Evolutionary conservation across 1,139 yeast species (phyloP), one percentile per base, ranked within the genome.

Genomic region (Taiozyma sp.): DNA sequence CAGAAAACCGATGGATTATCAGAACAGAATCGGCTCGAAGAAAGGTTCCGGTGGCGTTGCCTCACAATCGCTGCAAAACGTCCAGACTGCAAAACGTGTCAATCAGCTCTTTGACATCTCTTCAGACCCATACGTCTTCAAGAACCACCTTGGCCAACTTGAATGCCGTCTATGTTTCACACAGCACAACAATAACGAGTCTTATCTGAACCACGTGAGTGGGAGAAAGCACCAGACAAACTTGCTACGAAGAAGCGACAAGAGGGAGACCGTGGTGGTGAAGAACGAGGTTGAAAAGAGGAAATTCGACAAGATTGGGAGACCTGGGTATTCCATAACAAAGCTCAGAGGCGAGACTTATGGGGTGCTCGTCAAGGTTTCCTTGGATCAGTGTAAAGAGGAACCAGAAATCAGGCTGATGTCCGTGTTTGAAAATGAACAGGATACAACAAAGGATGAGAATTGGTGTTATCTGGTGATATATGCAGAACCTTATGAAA

Each of bases 401-500:
- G 50, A 52, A 49, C 96, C 97, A 4, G 66, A 78, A 49, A 85
- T 82, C 64, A 72, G 96, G 48, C 70, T 90, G 52, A 86, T 89
- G 92, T 80, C 87, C 43, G 79, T 83, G 48, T 87, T 76, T 62
- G 96, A 89, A 64, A 84, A 87, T 51, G 71, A 78, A 19, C 67
- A 76, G 2, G 84, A 73, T 32, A 52, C 67, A 12, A 64, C 71
- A 4, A 70, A 71, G 9, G 74, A 76, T 54, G 72, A 76, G 48
- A 61, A 69, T 51, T 68, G 69, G 66, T 96, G 87, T 65, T 89
- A 84, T 62, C 63, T 90, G 56, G 80, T 89, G n/a, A 68, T 89
- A 0, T 81, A 89, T 28, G 95, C 88, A 0, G 96, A 88, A 63
- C 96, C 96, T 1, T 90, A 88, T 65, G 93, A 88, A 53, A 87